Evolutionary conservation across 2,329 filamentous ascomycete genomes (phyloP), one percentile per base, ranked within the genome.

Genomic region (Pyricularia grisea): DNA sequence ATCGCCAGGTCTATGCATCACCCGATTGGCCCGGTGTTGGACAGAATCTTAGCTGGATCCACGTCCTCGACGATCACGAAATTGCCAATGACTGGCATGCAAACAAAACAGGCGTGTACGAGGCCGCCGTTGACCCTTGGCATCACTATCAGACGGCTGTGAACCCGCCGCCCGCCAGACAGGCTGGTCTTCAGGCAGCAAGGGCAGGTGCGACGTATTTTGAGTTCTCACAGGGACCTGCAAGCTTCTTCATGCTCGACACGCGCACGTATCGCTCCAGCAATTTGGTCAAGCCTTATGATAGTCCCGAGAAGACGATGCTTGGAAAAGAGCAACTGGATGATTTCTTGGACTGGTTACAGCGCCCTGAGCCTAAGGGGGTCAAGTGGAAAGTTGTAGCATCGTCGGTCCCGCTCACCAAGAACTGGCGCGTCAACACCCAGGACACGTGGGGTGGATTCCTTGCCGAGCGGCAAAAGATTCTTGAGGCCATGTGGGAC

Each of bases 371-470:
- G 71, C 90, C 92, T 0, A 81, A 82, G 33, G 92, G 93, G 0
- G 89, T 97, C 0, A 90, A 90, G 75, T 99, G 95, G 94, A 98
- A 98, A 81, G 89, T 99, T 74, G 83, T 99, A 67, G 90, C 94
- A 23, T 94, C 92, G 58, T 94, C 92, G 23, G 91, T 98, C 5
- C 95, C 95, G 0, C 97, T 99, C 77, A 98, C 95, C 7, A 97
- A 97, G 81, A 99, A 99, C 78, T 99, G 95, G 94, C 90, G 88
- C 28, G 87, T 97, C 72, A 94, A 95, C 72, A 88, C 88, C 2
- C 84, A 90, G 71, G 95, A 99, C 76, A 98, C 95, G 0, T 99
- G 95, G 95, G 93, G 92, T 65, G 94, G 94, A 0, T 97, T 97
- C 78, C 83, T 97, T 1, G 81, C 84, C 66, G 95, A 99, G 81